A percentile compares a stretch with the other conserved stretches of the same genome.
Evolutionary conservation across 23 red algal species (phyloP).

Genomic region (Gracilaria caudata): DNA sequence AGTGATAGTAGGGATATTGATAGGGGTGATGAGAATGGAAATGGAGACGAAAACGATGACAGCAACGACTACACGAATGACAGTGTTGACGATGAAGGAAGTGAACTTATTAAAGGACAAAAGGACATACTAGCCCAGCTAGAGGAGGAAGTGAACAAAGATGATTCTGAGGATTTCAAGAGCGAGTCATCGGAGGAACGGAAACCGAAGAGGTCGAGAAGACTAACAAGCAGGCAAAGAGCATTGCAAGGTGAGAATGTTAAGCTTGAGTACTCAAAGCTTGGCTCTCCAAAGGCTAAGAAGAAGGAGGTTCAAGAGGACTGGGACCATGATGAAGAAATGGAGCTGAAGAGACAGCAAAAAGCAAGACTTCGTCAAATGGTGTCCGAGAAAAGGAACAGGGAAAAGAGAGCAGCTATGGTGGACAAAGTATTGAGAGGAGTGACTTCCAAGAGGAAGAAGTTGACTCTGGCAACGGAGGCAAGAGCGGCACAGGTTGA

Average conservation of each 20-base stretch:
- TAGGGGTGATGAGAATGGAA: slow-evolving; percentile 20
- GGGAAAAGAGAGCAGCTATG: slow-evolving; percentile 83
- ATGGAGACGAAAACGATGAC: slow-evolving; percentile 22
- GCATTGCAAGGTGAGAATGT: slow-evolving; percentile 67
- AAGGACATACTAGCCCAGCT: slow-evolving; percentile 28
- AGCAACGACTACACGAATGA: slow-evolving; percentile 36
- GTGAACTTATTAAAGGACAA: neutral
- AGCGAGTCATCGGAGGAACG: slow-evolving; percentile 9
- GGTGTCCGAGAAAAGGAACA: slow-evolving; percentile 76
- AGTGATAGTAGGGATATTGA: slow-evolving; percentile 29
- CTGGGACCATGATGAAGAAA: slow-evolving; percentile 74
- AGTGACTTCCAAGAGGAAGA: slow-evolving; percentile 84
- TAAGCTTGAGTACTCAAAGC: slow-evolving; percentile 68
- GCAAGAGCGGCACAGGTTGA: slow-evolving; percentile 58
- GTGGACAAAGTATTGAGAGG: slow-evolving; percentile 78
- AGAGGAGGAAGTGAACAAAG: slow-evolving; percentile 27
- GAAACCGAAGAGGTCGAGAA: slow-evolving; percentile 24
- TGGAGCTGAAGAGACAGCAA: slow-evolving; percentile 67
- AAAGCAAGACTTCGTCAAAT: slow-evolving; percentile 76
- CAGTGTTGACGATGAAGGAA: slow-evolving; percentile 29
- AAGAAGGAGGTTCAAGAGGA: slow-evolving; percentile 58
- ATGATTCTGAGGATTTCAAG: slow-evolving; percentile 46
- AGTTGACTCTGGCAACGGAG: slow-evolving; percentile 58
- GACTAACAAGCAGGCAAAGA: slow-evolving; percentile 64
- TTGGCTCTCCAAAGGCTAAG: slow-evolving; percentile 60